phyloP scores from a whole-genome alignment of 352 stramenopile species.

The Aphanomyces euteiches region DNA sequence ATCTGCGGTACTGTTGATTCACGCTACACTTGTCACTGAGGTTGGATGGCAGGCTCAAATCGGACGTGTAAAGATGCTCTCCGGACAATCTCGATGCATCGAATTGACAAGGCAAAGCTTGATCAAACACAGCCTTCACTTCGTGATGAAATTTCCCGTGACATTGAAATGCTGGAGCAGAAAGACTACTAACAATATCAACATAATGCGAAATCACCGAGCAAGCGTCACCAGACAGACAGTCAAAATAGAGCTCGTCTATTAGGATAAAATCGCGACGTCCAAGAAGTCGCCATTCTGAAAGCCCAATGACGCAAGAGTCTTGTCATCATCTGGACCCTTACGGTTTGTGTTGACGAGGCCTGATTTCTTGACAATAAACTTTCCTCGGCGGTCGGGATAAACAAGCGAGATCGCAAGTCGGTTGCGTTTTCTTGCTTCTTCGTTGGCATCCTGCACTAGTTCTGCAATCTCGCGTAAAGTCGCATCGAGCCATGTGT shows the following conservation, averaged over 20 bases:
- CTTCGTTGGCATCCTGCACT: constrained; percentile 57
- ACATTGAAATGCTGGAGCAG: neutral
- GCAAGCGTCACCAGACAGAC: neutral
- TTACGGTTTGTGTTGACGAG: constrained; percentile 53
- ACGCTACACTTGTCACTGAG: no score
- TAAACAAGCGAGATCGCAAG: constrained; percentile 62
- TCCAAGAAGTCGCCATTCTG: constrained; percentile 63
- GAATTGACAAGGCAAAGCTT: constrained; percentile 9
- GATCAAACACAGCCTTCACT: neutral
- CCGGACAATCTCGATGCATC: neutral
- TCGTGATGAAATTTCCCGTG: neutral
- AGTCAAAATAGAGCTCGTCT: neutral
- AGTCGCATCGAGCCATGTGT: constrained; percentile 71
- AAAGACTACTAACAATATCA: no score
- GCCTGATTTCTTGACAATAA: constrained; percentile 50
- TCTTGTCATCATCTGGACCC: constrained; percentile 59
- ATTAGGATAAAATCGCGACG: constrained; percentile 52
- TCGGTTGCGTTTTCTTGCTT: constrained; percentile 52
- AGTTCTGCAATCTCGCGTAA: constrained; percentile 66
- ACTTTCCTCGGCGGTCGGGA: constrained; percentile 52
- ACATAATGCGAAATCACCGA: neutral
- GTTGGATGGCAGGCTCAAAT: constrained; percentile 2
- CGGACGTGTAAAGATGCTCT: constrained; percentile 25
- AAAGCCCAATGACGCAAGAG: constrained; percentile 55
- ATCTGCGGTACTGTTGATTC: constrained; percentile 12